Evolutionary conservation across 164 flowering plant genomes (phyloP).

Genomic region (Berberis thunbergii): DNA sequence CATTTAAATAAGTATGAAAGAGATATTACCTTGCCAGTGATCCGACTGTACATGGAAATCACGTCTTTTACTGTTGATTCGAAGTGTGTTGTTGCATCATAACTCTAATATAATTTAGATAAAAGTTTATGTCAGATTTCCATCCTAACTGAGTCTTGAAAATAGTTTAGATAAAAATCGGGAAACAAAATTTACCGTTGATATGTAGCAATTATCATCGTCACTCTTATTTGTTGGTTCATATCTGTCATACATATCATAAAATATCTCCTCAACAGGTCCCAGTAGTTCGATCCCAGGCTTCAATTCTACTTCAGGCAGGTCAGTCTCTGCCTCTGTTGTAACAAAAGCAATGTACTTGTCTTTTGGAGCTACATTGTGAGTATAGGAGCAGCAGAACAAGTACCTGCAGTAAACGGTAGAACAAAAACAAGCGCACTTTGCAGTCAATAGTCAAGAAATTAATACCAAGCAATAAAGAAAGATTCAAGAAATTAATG

Average conservation of each 20-base stretch:
- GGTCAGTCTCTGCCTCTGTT: conserved; percentile 86
- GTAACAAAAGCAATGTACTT: conserved; percentile 91
- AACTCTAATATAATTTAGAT: conserved; percentile 33
- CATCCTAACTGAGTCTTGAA: conserved; percentile 41
- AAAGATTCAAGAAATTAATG: neutral
- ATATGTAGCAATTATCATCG: conserved; percentile 72
- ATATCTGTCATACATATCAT: conserved; percentile 79
- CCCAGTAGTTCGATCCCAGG: conserved; percentile 90
- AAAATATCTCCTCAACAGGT: conserved; percentile 79
- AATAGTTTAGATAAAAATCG: neutral
- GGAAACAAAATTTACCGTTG: conserved; percentile 44
- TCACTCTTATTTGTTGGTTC: conserved; percentile 51
- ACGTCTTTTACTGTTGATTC: conserved; percentile 77
- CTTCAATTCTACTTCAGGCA: conserved; percentile 76
- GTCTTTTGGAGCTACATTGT: conserved; percentile 94
- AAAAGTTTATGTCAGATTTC: neutral
- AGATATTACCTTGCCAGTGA: conserved; percentile 81
- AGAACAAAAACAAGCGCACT: neutral
- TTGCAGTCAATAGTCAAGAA: neutral
- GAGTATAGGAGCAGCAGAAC: conserved; percentile 92
- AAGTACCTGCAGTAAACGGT: conserved; percentile 52
- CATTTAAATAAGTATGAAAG: neutral
- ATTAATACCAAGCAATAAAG: neutral
- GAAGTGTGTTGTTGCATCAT: conserved; percentile 79
- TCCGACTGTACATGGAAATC: conserved; percentile 55